These are phyloP conservation scores for Hypoxylon trugodes DNA, from an alignment of 495 filamentous ascomycete species.

Conservation along the genomic window DNA sequence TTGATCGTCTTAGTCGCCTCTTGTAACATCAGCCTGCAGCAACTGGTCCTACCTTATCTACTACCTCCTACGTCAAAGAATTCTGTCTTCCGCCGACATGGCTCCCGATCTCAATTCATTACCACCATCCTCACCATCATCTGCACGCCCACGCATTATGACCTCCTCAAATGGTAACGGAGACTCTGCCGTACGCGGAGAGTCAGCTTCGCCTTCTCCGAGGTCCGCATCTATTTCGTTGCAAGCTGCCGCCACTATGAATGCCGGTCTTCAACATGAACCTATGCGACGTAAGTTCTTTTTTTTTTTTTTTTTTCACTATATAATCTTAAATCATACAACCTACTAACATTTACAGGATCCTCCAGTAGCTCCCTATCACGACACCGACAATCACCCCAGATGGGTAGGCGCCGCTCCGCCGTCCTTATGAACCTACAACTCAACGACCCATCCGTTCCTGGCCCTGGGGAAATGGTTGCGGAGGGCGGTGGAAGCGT, in stretches of 20 bases:
- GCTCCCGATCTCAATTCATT: conserved; percentile 80
- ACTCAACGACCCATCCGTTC: conserved; percentile 71
- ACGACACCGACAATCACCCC: conserved; percentile 63
- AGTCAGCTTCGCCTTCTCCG: conserved; percentile 62
- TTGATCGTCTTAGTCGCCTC: too few relatives aligned
- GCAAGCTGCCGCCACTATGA: conserved; percentile 73
- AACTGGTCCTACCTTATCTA: not conserved
- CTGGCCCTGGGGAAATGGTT: conserved; percentile 70
- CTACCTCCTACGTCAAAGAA: conserved; percentile 8
- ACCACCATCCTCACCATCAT: conserved; percentile 61
- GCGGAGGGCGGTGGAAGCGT: conserved; percentile 46
- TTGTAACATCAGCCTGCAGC: conserved; percentile 21
- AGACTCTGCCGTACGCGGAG: conserved; percentile 48
- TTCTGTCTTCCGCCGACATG: conserved; percentile 50
- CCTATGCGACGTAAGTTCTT: conserved; percentile 59
- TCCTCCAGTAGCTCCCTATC: conserved; percentile 64
- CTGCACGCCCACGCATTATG: conserved; percentile 47
- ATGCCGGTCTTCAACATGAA: conserved; percentile 72
- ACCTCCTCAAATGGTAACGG: conserved; percentile 42
- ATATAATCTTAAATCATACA: not conserved
- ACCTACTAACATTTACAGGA: conserved; percentile 45
- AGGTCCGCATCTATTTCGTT: conserved; percentile 69
- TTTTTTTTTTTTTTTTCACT: not conserved
- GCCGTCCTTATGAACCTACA: conserved; percentile 77
- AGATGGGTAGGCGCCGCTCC: conserved; percentile 69